Percentiles rank a stretch among this genome's conserved stretches.
phyloP scores from a whole-genome alignment of 163 green algal species.

The Scenedesmus sp. region DNA sequence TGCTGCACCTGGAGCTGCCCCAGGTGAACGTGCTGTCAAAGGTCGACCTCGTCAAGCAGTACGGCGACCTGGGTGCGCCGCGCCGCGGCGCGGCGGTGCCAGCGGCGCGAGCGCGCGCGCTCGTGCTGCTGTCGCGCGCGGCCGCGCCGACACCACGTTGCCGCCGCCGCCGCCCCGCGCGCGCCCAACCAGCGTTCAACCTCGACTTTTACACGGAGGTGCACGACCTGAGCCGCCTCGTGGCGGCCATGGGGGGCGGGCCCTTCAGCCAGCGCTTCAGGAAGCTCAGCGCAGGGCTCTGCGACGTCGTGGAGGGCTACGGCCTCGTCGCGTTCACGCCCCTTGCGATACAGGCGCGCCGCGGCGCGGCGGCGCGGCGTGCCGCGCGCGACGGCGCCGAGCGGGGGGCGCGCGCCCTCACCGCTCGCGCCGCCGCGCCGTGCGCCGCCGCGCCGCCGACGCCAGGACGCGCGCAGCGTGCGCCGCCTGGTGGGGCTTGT shows the following conservation, averaged over 20 bases:
- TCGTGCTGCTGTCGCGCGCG: too few relatives aligned
- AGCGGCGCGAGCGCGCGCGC: too few relatives aligned
- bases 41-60: conserved; percentile 90
- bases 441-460: too few relatives aligned
- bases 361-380: neutral
- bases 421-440: neutral
- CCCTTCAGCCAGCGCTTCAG: conserved; percentile 47
- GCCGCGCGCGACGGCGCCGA: too few relatives aligned
- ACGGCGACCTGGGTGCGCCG: conserved; percentile 79
- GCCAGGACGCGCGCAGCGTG: conserved; percentile 77
- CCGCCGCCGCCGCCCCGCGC: neutral
- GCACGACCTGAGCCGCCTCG: conserved; percentile 85
- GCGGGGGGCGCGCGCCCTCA: too few relatives aligned
- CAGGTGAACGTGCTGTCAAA: conserved; percentile 99
- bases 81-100: too few relatives aligned
- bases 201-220: conserved; percentile 95
- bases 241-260: conserved; percentile 63
- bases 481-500: conserved; percentile 65
- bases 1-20: conserved; percentile 98
- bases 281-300: conserved; percentile 74
- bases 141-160: too few relatives aligned
- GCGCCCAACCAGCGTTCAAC: conserved; percentile 69
- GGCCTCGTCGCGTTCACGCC: conserved; percentile 88
- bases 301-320: conserved; percentile 94
- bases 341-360: conserved; percentile 74